These are phyloP conservation scores for Barnettozyma hawaiiensis DNA, from an alignment of 1,139 yeast species.

Conservation along the genomic window DNA sequence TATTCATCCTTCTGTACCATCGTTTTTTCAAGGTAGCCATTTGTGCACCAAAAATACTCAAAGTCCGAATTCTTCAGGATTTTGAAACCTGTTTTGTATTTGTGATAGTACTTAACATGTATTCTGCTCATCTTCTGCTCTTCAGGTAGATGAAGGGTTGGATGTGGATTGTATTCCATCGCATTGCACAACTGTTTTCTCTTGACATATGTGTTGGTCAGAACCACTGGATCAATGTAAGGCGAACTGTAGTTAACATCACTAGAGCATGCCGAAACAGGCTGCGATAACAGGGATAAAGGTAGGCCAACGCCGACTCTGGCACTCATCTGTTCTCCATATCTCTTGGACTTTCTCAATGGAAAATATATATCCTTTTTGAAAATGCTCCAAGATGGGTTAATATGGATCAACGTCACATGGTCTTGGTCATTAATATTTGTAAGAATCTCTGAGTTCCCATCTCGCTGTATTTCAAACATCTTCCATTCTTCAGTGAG, in stretches of 20 bases:
- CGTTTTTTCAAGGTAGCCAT: constrained; percentile 19
- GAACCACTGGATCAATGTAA: constrained; percentile 7
- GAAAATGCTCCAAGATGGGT: constrained; percentile 10
- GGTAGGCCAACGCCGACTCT: not conserved
- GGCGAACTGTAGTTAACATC: constrained; percentile 6
- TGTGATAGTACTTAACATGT: constrained; percentile 5
- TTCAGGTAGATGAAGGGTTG: constrained; percentile 3
- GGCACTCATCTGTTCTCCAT: not conserved
- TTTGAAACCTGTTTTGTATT: constrained; percentile 3
- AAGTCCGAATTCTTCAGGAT: constrained; percentile 9
- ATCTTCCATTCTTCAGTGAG: constrained; percentile 6
- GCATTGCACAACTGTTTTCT: constrained; percentile 1
- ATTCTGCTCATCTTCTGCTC: constrained; percentile 5
- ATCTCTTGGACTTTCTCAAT: constrained; percentile 1
- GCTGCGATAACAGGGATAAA: not conserved
- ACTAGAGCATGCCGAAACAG: not conserved
- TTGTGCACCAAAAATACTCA: constrained; percentile 17
- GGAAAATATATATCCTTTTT: constrained; percentile 9
- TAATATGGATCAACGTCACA: constrained; percentile 4
- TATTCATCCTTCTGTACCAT: constrained; percentile 2
- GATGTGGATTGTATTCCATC: constrained; percentile 7
- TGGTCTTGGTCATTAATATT: constrained; percentile 1
- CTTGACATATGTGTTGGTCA: constrained; percentile 2
- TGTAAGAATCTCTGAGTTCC: not conserved
- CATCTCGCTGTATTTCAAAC: constrained; percentile 2